A percentile compares a stretch with the other conserved stretches of the same genome.
Conservation (phyloP, 768 basidiomycete genomes). For the Fomitopsis pulvina region DNA sequence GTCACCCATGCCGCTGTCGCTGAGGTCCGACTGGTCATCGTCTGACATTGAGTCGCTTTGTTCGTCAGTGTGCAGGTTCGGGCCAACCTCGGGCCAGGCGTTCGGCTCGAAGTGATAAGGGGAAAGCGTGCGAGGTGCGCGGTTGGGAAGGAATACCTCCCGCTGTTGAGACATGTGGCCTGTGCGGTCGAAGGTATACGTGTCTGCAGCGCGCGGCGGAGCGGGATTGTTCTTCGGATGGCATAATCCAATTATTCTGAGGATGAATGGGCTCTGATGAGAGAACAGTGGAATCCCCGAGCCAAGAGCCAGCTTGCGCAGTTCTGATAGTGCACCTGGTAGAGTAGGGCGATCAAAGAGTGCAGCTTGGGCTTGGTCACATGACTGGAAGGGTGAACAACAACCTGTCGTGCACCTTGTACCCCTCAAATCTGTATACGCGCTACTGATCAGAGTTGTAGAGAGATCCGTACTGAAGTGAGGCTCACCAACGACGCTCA, state of each 20-base stretch:
- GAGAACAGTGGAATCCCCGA: slow-evolving; percentile 27
- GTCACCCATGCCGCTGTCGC: too few relatives aligned
- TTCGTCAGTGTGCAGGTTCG: too few relatives aligned
- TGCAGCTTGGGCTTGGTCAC: neutral
- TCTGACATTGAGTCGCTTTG: too few relatives aligned
- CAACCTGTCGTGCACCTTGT: slow-evolving; percentile 12
- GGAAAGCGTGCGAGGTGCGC: too few relatives aligned
- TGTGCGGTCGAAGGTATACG: too few relatives aligned
- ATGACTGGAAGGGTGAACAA: slow-evolving; percentile 8
- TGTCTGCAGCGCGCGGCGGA: too few relatives aligned
- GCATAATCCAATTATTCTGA: slow-evolving; percentile 28
- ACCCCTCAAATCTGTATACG: slow-evolving; percentile 23
- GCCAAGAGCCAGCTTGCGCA: neutral
- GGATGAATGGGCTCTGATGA: slow-evolving; percentile 25
- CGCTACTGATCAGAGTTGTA: neutral
- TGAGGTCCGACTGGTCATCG: too few relatives aligned
- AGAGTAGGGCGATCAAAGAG: slow-evolving; percentile 17
- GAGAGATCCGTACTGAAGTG: neutral
- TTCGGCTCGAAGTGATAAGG: too few relatives aligned
- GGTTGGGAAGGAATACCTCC: too few relatives aligned
- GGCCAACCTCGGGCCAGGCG: too few relatives aligned
- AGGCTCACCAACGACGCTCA: slow-evolving; percentile 53
- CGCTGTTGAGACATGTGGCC: too few relatives aligned
- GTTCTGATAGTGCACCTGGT: slow-evolving; percentile 4
- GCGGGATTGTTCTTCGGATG: too few relatives aligned